Base-by-base conservation (phyloP, 2,329 filamentous ascomycete species). In the Helminthosporium solani region DNA sequence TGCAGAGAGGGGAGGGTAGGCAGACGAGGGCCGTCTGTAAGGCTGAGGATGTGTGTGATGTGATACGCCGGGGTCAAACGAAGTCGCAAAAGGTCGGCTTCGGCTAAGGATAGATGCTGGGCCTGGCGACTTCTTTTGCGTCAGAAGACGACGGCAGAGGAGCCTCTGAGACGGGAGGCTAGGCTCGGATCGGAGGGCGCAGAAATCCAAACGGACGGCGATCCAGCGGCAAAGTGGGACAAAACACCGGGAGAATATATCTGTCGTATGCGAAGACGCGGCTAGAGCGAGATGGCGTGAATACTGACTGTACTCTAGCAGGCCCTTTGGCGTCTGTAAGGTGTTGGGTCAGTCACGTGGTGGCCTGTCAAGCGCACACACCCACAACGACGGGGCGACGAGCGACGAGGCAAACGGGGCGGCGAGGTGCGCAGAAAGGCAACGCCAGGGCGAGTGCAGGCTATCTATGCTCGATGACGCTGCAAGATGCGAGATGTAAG, bases 31-130 rank as follows among this genome's bases (percentile, higher is more conserved):
- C 35, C 34, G 46, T 42, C 20, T 25, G 50, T 56, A 58, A 50
- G 55, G 53, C 54, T 58, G 57, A 49, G n/a, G n/a, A 41, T 37
- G 21, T 3, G 40, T 40, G 46, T 57, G 57, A 58, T 57, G 46
- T 57, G 57, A 58, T 57, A 48, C 44, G 52, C 33, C 27, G 50
- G 52, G 55, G 46, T 52, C 52, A 53, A 54, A 30, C 40, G 35
- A 25, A 48, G 49, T 51, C 52, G 49, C 49, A 47, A 49, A 46
- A 37, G 44, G 37, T 31, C 47, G 42, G 47, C 54, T 58, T 31
- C 47, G 42, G 47, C 54, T 58, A 53, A 55, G 56, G 50, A 47
- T 52, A 47, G 40, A 42, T 38, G 33, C 44, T 48, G 47, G 44
- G 42, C 44, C 33, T 20, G 36, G 40, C 40, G 27, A 30, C 41